These are phyloP conservation scores for Venturia carpophila DNA, from an alignment of 2,329 filamentous ascomycete species.

Conservation along the genomic window DNA sequence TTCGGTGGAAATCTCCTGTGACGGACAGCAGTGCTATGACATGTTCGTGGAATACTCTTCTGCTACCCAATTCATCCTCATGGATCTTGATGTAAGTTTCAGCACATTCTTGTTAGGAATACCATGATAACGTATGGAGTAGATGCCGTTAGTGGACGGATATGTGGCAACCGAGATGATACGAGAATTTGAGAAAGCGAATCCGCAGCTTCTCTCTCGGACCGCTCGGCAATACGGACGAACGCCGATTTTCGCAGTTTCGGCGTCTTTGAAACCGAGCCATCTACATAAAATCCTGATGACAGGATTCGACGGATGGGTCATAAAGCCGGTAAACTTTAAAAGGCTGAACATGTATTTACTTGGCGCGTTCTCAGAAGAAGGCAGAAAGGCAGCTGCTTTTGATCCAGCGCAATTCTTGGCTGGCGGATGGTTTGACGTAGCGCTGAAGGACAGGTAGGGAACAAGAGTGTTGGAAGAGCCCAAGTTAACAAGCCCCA, in stretches of 20 bases:
- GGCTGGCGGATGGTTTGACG: conserved; percentile 11
- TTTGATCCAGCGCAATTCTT: conserved; percentile 8
- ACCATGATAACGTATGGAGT: not conserved
- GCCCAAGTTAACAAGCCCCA: not conserved
- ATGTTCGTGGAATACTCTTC: conserved; percentile 56
- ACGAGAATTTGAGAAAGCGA: conserved; percentile 57
- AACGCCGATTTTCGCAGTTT: conserved; percentile 78
- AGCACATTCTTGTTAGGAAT: conserved; percentile 13
- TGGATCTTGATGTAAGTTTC: conserved; percentile 77
- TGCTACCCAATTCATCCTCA: conserved; percentile 70
- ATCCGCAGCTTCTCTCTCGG: conserved; percentile 44
- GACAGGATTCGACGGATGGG: conserved; percentile 83
- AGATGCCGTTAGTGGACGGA: conserved; percentile 96
- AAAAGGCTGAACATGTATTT: conserved; percentile 3
- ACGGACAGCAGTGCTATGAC: conserved; percentile 74
- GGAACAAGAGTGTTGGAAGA: not conserved
- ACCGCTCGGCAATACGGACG: conserved; percentile 54
- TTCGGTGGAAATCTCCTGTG: conserved; percentile 61
- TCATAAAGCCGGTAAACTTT: conserved; percentile 64
- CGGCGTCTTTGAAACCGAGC: conserved; percentile 68
- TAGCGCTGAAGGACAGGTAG: conserved; percentile 5
- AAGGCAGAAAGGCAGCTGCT: not conserved
- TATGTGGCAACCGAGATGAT: conserved; percentile 77
- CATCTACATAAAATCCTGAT: conserved; percentile 62
- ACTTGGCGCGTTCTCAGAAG: not conserved